These are phyloP conservation scores for Exidia glandulosa DNA, from an alignment of 768 basidiomycete species.

Conservation along the genomic window DNA sequence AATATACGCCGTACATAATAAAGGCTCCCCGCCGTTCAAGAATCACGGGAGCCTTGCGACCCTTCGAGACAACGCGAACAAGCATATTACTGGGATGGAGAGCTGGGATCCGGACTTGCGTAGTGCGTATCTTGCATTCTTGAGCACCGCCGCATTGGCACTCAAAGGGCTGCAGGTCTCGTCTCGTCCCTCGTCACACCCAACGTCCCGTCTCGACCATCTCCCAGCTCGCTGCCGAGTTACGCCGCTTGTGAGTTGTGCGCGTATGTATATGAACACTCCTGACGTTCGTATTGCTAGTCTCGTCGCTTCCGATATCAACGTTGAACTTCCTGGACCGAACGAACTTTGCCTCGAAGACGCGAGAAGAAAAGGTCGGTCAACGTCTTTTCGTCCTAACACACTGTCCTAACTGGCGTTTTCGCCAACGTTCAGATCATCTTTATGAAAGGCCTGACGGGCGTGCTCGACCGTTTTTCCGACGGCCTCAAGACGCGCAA, in stretches of 20 bases:
- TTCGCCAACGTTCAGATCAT: constrained; percentile 35
- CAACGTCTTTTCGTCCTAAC: too few relatives aligned
- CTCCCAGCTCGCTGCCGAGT: constrained; percentile 67
- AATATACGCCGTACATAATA: constrained; percentile 84
- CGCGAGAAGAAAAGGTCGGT: constrained; percentile 80
- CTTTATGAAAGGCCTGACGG: constrained; percentile 82
- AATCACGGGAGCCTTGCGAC: constrained; percentile 67
- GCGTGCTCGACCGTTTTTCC: constrained; percentile 75
- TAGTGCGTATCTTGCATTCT: constrained; percentile 30
- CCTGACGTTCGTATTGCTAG: constrained; percentile 37
- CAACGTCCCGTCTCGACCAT: constrained; percentile 58
- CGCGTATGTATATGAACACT: background rate
- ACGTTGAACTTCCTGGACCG: constrained; percentile 94
- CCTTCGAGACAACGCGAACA: constrained; percentile 59
- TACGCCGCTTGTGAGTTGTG: constrained; percentile 33
- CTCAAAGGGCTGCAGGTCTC: constrained; percentile 40
- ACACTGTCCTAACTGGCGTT: background rate
- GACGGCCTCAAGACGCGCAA: constrained; percentile 81
- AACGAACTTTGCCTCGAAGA: constrained; percentile 88
- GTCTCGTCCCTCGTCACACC: constrained; percentile 74
- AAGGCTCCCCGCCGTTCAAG: constrained; percentile 76
- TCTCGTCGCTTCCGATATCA: constrained; percentile 90
- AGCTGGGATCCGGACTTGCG: constrained; percentile 61
- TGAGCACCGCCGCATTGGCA: constrained; percentile 8
- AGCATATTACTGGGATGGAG: constrained; percentile 50